A percentile compares a stretch with the other conserved stretches of the same genome.
These are phyloP conservation scores for Stagonosporopsis rhizophila DNA, from an alignment of 2,329 filamentous ascomycete species.

Conservation along the genomic window DNA sequence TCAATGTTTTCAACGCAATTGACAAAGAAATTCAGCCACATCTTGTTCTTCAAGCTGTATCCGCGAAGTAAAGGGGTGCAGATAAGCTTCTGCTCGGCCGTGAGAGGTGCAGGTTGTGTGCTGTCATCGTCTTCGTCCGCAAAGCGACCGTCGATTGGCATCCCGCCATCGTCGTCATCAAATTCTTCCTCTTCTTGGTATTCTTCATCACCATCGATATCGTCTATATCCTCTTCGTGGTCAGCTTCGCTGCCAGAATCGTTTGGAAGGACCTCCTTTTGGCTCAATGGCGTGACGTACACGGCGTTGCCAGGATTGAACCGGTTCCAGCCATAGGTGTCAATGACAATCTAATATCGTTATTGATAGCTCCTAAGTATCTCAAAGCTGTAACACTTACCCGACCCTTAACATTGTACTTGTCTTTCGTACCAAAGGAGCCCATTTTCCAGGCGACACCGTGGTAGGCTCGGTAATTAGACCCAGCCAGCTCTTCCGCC, in stretches of 20 bases:
- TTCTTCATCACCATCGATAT: conserved; percentile 39
- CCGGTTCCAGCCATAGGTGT: conserved; percentile 59
- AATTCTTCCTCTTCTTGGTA: conserved; percentile 5
- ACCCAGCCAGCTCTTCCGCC: conserved; percentile 77
- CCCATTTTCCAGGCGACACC: conserved; percentile 56
- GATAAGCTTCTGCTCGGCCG: conserved; percentile 80
- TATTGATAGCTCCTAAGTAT: conserved; percentile 48
- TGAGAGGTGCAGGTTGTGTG: conserved; percentile 62
- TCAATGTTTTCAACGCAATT: conserved; percentile 78
- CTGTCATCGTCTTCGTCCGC: conserved; percentile 20
- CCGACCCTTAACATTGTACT: conserved; percentile 25
- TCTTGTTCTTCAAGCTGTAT: conserved; percentile 84
- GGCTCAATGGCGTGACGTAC: conserved; percentile 48
- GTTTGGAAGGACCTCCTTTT: conserved; percentile 30
- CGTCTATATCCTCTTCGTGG: conserved; percentile 27
- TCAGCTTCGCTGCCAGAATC: conserved; percentile 19
- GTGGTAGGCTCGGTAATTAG: conserved; percentile 82
- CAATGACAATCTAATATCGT: conserved; percentile 56
- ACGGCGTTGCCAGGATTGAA: conserved; percentile 55
- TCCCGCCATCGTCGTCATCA: conserved; percentile 18
- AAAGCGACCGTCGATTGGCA: conserved; percentile 20
- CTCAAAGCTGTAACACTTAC: background rate
- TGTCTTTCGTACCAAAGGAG: conserved; percentile 38
- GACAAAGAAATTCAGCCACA: conserved; percentile 86
- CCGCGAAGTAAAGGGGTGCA: conserved; percentile 82